Evolutionary conservation across 2,329 filamentous ascomycete species (phyloP).

Genomic region (Phialophora verrucosa): DNA sequence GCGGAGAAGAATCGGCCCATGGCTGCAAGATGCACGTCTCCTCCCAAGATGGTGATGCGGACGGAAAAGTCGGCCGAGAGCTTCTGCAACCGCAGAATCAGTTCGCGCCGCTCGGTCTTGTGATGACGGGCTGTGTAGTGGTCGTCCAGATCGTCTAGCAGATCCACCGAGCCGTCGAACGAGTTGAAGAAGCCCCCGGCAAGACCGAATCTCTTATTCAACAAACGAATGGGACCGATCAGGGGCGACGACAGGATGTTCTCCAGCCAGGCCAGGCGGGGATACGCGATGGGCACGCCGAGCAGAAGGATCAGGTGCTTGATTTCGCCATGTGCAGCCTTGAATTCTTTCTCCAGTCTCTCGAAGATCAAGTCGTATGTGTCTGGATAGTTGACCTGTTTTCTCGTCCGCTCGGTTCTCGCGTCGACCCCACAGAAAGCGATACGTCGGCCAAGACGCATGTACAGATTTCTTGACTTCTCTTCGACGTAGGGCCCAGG

Average conservation of each 20-base stretch:
- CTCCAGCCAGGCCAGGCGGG: slow-evolving; percentile 91
- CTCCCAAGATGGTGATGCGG: slow-evolving; percentile 67
- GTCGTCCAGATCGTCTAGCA: slow-evolving; percentile 69
- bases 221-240: slow-evolving; percentile 84
- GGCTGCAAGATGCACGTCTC: slow-evolving; percentile 65
- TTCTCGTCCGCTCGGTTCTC: slow-evolving; percentile 77
- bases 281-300: slow-evolving; percentile 73
- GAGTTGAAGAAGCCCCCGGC: slow-evolving; percentile 88
- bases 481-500: slow-evolving; percentile 72
- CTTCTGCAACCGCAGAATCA: slow-evolving; percentile 70
- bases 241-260: slow-evolving; percentile 86
- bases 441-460: slow-evolving; percentile 68
- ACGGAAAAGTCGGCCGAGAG: slow-evolving; percentile 61
- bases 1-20: slow-evolving; percentile 69
- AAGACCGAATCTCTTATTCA: slow-evolving; percentile 89
- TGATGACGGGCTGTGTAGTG: slow-evolving; percentile 89
- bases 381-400: slow-evolving; percentile 85
- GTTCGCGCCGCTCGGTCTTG: slow-evolving; percentile 80
- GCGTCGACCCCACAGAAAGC: slow-evolving; percentile 66
- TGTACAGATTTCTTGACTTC: slow-evolving; percentile 65
- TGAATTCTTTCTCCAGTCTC: slow-evolving; percentile 59
- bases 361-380: slow-evolving; percentile 67
- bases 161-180: slow-evolving; percentile 78
- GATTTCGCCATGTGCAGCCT: slow-evolving; percentile 59
- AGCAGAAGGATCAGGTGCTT: slow-evolving; percentile 68